A percentile compares a stretch with the other conserved stretches of the same genome.
Conservation (phyloP, 768 basidiomycete species). For the Mycena latifolia region DNA sequence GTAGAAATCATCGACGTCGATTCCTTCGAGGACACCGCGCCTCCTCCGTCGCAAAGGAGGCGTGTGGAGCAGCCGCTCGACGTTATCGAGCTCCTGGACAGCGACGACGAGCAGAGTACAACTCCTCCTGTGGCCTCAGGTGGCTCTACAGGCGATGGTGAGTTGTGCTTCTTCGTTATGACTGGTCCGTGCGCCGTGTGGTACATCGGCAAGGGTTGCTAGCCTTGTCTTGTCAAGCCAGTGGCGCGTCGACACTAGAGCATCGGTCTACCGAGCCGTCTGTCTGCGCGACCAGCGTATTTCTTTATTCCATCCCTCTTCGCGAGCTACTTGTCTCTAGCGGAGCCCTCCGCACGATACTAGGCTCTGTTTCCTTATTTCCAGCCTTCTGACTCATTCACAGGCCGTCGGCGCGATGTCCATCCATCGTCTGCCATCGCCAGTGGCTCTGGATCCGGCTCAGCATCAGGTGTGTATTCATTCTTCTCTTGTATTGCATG, state of each 20-base stretch:
- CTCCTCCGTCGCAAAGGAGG: constrained; percentile 22
- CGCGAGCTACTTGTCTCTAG: too few relatives aligned
- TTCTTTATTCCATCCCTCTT: too few relatives aligned
- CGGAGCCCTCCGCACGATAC: too few relatives aligned
- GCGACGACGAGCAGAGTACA: constrained; percentile 24
- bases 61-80: constrained; percentile 21
- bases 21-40: constrained; percentile 17
- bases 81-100: constrained; percentile 34
- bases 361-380: too few relatives aligned
- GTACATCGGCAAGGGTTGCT: too few relatives aligned
- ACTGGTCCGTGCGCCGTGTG: neutral
- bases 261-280: too few relatives aligned
- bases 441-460: constrained; percentile 7
- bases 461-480: neutral
- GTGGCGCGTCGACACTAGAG: too few relatives aligned
- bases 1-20: constrained; percentile 32
- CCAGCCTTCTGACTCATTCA: too few relatives aligned
- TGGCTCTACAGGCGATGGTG: too few relatives aligned
- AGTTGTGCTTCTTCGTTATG: neutral
- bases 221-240: too few relatives aligned
- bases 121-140: neutral
- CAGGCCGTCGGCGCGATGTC: neutral
- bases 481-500: neutral
- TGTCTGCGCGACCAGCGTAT: too few relatives aligned
- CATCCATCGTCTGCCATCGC: neutral